Conservation (phyloP, 495 filamentous ascomycete genomes). For the Ascobolus immersus region DNA sequence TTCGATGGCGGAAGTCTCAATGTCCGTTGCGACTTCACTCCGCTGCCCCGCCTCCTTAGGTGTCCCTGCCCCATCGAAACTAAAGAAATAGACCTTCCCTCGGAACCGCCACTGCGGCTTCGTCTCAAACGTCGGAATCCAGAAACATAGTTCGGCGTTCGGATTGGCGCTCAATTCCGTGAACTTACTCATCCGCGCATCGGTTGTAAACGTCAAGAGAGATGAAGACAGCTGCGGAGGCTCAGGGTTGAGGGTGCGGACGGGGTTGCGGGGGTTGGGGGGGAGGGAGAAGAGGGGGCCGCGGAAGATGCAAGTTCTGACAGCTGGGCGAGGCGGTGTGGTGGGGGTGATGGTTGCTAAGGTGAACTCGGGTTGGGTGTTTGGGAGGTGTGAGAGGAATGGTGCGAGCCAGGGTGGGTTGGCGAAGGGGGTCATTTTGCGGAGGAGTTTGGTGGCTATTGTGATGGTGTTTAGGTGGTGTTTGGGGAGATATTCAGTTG, state of each 20-base stretch:
- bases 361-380: constrained; percentile 32
- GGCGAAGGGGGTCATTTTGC: constrained; percentile 5
- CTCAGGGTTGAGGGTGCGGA: constrained; percentile 31
- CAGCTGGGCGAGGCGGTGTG: constrained; percentile 14
- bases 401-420: constrained; percentile 26
- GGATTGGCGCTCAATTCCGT: constrained; percentile 30
- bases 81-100: constrained; percentile 45
- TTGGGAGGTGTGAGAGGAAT: constrained; percentile 28
- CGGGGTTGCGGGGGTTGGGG: constrained; percentile 37
- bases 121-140: constrained; percentile 29
- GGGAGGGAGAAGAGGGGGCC: constrained; percentile 55
- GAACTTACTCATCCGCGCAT: constrained; percentile 62
- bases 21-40: constrained; percentile 18
- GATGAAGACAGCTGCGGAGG: constrained; percentile 44
- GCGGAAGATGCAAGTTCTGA: constrained; percentile 45
- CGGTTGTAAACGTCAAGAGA: constrained; percentile 58
- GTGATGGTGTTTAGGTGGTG: constrained; percentile 8
- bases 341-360: constrained; percentile 25
- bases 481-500: neutral
- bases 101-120: constrained; percentile 68
- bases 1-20: constrained; percentile 15
- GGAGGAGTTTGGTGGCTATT: constrained; percentile 15
- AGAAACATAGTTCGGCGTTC: constrained; percentile 59
- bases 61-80: no score
- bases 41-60: constrained; percentile 25